A percentile compares a stretch with the other conserved stretches of the same genome.
phyloP scores from a whole-genome alignment of 139 green algal genomes.

The Auxenochlorella pyrenoidosa region DNA sequence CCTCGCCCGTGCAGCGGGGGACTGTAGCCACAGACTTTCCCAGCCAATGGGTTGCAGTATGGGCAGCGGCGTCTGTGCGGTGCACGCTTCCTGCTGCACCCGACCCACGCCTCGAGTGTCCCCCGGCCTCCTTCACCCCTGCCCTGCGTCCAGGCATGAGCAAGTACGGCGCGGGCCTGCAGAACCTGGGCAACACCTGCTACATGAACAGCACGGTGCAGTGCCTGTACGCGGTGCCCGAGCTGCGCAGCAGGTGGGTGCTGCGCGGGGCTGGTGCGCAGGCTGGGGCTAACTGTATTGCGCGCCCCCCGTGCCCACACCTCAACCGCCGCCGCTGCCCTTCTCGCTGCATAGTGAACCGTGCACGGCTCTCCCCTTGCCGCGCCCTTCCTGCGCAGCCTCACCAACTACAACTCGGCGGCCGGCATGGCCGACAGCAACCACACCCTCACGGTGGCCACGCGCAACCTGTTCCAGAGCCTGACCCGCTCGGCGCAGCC shows the following conservation, averaged over 20 bases:
- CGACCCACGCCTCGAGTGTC: neutral
- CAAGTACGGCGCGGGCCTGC: constrained; percentile 85
- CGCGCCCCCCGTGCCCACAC: too few relatives aligned
- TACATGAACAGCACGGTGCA: constrained; percentile 98
- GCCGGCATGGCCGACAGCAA: constrained; percentile 28
- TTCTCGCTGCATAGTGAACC: neutral
- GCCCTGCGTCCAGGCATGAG: constrained; percentile 44
- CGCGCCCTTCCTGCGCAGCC: neutral
- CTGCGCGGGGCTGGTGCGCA: neutral
- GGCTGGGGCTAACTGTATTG: too few relatives aligned
- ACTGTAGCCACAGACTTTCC: neutral
- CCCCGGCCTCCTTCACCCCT: neutral
- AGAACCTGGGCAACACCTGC: constrained; percentile 98
- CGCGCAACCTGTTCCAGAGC: constrained; percentile 78
- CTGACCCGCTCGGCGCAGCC: constrained; percentile 58
- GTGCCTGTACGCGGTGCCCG: constrained; percentile 86
- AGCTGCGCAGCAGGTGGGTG: constrained; percentile 60
- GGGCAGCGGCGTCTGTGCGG: neutral
- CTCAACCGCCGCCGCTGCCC: neutral
- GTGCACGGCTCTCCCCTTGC: neutral
- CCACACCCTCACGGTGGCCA: constrained; percentile 64
- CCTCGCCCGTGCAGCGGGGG: neutral
- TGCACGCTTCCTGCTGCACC: too few relatives aligned
- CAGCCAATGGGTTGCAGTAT: neutral
- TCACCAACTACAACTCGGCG: neutral